Conservation (phyloP, 441 rosid genomes). For the Oxalis stricta region DNA sequence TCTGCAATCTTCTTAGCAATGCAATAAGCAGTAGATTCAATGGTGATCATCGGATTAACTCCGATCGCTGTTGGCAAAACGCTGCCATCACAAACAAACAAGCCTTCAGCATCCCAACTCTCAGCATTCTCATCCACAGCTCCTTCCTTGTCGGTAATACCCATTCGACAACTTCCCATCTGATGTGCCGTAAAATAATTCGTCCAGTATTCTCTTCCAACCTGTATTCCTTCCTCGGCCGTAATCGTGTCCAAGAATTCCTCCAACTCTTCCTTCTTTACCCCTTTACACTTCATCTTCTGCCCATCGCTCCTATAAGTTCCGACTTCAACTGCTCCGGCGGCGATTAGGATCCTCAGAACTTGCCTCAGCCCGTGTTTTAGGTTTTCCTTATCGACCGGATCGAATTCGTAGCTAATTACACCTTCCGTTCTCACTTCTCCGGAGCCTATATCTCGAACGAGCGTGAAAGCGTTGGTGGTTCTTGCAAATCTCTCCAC, state of each 20-base stretch:
- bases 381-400: conserved; percentile 36
- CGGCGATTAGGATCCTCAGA: conserved; percentile 46
- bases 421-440: conserved; percentile 32
- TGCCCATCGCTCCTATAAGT: conserved; percentile 58
- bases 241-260: conserved; percentile 39
- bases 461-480: conserved; percentile 30
- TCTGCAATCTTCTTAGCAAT: conserved; percentile 36
- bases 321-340: conserved; percentile 75
- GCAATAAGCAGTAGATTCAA: conserved; percentile 59
- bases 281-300: conserved; percentile 30
- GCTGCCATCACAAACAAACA: conserved; percentile 64
- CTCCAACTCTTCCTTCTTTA: conserved; percentile 27
- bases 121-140: conserved; percentile 59
- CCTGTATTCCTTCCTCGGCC: conserved; percentile 23
- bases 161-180: conserved; percentile 75
- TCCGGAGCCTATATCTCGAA: conserved; percentile 49
- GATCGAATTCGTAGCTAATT: conserved; percentile 12
- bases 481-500: conserved; percentile 48
- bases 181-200: conserved; percentile 50
- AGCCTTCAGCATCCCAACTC: conserved; percentile 56
- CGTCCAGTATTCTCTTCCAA: conserved; percentile 28
- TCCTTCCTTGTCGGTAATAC: conserved; percentile 30
- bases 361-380: conserved; percentile 33
- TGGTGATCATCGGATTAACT: conserved; percentile 73
- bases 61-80: conserved; percentile 55